Evolutionary conservation across 2,329 filamentous ascomycete genomes (phyloP), one percentile per base, ranked within the genome.

Genomic region (Penicillium italicum): DNA sequence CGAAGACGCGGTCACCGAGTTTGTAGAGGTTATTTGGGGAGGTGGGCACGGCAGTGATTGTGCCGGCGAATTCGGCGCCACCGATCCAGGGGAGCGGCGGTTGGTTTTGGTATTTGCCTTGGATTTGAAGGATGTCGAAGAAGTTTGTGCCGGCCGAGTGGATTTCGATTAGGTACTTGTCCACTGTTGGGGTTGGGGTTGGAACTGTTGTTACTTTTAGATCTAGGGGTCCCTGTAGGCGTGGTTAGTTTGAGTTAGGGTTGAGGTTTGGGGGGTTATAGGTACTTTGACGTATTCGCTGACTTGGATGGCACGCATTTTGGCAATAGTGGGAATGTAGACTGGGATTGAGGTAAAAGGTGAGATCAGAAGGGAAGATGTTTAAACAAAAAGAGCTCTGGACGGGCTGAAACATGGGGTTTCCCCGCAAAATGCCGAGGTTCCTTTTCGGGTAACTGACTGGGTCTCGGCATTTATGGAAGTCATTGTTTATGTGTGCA

Each of bases 81-180:
- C 90, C 85, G 47, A 93, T 77, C 91, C 92, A 96, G 31, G 92
- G 92, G 46, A 97, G 86, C 0, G 88, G 85, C 0, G 91, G 91
- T 67, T 97, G 92, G 71, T 90, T 83, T 71, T 97, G 93, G 76
- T 97, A 97, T 83, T 95, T 96, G 54, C 93, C 93, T 69, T 91
- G 88, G 69, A 97, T 91, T 71, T 97, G 93, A 52, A 97, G 85
- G 55, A 96, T 88, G 73, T 97, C 93, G 79, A 97, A 97, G 82
- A 97, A 97, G 78, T 97, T 97, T 67, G 90, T 90, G 20, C 91
- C 93, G 0, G 89, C 83, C 44, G 93, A 90, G 74, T 91, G 89
- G 67, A 97, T 89, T 69, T 86, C 83, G 71, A 97, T 89, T 61
- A 95, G 81, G 72, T 97, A 97, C 76, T 96, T 85, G 69, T 89